Evolutionary conservation across 257 asterid genomes (phyloP).

Genomic region (Avicennia marina): DNA sequence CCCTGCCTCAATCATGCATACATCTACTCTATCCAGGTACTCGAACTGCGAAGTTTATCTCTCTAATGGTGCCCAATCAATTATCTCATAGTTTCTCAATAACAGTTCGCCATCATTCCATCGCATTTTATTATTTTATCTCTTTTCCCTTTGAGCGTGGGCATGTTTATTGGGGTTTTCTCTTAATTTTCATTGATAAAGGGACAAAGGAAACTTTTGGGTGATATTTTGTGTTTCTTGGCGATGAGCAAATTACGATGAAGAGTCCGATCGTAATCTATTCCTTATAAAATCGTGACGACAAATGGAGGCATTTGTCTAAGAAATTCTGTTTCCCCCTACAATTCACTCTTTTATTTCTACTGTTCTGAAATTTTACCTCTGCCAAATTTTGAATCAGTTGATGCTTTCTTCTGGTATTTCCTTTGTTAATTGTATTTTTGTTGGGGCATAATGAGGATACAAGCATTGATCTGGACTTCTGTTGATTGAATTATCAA

Average conservation of each 20-base stretch:
- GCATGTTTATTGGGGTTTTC: too few relatives aligned
- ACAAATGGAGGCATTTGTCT: constrained; percentile 91
- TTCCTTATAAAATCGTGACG: constrained; percentile 56
- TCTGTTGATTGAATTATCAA: constrained; percentile 28
- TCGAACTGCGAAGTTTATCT: background rate
- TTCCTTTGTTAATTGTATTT: background rate
- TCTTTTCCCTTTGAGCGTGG: background rate
- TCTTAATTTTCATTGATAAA: background rate
- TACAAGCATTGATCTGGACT: constrained; percentile 12
- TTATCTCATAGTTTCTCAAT: background rate
- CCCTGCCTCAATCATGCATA: constrained; percentile 9
- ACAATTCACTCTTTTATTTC: background rate
- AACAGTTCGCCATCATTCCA: background rate
- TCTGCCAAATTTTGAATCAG: background rate
- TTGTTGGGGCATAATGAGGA: constrained; percentile 32
- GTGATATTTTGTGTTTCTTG: constrained; percentile 34
- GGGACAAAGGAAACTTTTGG: background rate
- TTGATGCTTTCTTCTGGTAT: background rate
- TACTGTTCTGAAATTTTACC: background rate
- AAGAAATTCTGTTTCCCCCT: constrained; percentile 28
- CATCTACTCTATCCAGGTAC: constrained; percentile 18
- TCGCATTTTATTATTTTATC: background rate
- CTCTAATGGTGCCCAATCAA: constrained; percentile 6
- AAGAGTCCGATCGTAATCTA: constrained; percentile 94
- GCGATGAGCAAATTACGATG: constrained; percentile 68